Conservation (phyloP, 2,329 filamentous ascomycete species). For the Aspergillus pseudonomiae region DNA sequence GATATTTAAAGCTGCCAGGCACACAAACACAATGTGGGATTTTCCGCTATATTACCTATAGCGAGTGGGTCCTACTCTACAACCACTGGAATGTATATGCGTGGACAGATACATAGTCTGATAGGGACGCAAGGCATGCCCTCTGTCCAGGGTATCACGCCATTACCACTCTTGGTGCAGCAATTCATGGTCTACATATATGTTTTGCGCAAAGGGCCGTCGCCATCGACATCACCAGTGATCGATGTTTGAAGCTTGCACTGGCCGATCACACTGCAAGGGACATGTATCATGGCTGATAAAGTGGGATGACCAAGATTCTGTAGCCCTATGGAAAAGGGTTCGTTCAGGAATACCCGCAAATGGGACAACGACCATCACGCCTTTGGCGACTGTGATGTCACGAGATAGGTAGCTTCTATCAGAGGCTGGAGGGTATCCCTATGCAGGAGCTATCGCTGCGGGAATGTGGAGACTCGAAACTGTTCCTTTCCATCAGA, state of each 20-base stretch:
- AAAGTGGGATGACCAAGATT: not conserved
- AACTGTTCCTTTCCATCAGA: not conserved
- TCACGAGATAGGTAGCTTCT: not conserved
- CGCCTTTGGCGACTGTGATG: not conserved
- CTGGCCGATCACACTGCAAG: not conserved
- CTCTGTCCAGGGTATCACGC: not conserved
- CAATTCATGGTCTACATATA: not conserved
- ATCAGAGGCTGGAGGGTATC: not conserved
- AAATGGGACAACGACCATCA: not conserved
- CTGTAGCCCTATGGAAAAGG: not conserved
- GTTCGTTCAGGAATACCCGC: not conserved
- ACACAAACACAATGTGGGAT: too few relatives aligned
- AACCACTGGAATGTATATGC: not conserved
- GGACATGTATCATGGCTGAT: not conserved
- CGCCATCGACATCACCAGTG: not conserved
- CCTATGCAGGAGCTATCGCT: not conserved
- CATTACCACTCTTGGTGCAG: not conserved
- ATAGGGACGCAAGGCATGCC: not conserved
- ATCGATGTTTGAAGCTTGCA: not conserved
- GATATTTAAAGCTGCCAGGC: not conserved
- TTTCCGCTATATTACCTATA: not conserved
- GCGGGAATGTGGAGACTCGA: not conserved
- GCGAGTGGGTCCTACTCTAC: not conserved
- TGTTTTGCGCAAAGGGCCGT: not conserved
- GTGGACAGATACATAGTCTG: not conserved